Percentiles rank a stretch among this genome's conserved stretches.
phyloP scores from a whole-genome alignment of 2,329 filamentous ascomycete genomes.

The Zymoseptoria tritici region DNA sequence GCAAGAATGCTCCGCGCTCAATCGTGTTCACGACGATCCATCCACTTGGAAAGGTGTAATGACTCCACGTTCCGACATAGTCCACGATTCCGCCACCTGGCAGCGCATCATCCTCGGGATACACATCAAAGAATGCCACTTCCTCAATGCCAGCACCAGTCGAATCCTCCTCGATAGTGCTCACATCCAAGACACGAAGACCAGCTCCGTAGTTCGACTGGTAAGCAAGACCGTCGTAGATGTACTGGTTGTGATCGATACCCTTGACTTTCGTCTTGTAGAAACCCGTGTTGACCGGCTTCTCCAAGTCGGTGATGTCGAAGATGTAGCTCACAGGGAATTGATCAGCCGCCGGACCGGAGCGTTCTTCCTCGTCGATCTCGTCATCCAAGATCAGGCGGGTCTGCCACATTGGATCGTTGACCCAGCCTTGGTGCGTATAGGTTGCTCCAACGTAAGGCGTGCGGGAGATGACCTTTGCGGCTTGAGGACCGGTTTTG shows the following conservation, averaged over 20 bases:
- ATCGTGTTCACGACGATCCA: constrained; percentile 48
- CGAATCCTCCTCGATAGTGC: constrained; percentile 35
- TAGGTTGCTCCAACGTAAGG: constrained; percentile 45
- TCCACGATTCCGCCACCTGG: constrained; percentile 33
- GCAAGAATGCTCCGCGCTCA: constrained; percentile 44
- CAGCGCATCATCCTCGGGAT: constrained; percentile 42
- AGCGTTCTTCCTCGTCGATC: constrained; percentile 39
- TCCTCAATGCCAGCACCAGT: constrained; percentile 41
- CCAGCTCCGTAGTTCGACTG: constrained; percentile 35
- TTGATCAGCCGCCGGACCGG: constrained; percentile 9
- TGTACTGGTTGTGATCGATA: constrained; percentile 40
- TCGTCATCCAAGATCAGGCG: constrained; percentile 49
- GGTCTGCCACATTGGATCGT: constrained; percentile 34
- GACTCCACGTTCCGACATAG: constrained; percentile 40
- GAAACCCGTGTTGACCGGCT: constrained; percentile 35
- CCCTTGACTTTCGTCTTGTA: constrained; percentile 30
- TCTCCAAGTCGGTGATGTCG: constrained; percentile 40
- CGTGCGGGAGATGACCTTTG: constrained; percentile 42
- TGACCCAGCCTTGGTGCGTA: constrained; percentile 49
- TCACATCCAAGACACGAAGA: constrained; percentile 32
- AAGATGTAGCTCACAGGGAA: constrained; percentile 41
- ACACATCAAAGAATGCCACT: constrained; percentile 45
- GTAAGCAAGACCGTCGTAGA: constrained; percentile 32
- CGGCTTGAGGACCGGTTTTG: constrained; percentile 27
- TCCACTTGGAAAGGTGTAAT: constrained; percentile 45